A percentile compares a stretch with the other conserved stretches of the same genome.
Conservation (phyloP, 495 filamentous ascomycete genomes). For the Hypoxylon trugodes region DNA sequence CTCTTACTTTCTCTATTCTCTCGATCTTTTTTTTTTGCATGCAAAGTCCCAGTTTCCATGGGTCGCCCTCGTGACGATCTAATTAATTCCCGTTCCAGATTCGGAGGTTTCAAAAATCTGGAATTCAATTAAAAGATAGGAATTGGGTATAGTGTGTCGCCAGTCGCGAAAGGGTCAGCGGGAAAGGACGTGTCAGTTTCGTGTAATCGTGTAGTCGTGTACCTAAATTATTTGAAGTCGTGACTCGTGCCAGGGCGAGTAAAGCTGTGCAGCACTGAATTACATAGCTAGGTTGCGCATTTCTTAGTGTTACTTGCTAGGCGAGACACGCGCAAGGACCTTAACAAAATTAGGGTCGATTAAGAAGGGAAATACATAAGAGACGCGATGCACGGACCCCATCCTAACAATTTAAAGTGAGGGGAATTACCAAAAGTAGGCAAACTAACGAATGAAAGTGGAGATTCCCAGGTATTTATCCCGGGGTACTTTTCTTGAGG, state of each 20-base stretch:
- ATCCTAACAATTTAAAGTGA: conserved; percentile 25
- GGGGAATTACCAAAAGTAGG: conserved; percentile 17
- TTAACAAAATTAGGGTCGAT: background rate
- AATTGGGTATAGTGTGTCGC: conserved; percentile 48
- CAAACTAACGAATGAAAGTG: conserved; percentile 2
- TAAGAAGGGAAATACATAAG: background rate
- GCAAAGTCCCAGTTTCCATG: conserved; percentile 9
- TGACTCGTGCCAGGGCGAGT: conserved; percentile 34
- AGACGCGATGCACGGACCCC: conserved; percentile 31
- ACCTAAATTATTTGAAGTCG: too few species aligned
- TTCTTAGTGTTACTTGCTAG: conserved; percentile 1
- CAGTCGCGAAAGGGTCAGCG: conserved; percentile 33
- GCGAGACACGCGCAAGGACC: conserved; percentile 35
- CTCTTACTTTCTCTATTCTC: conserved; percentile 54
- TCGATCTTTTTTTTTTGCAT: conserved; percentile 1
- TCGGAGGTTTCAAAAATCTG: conserved; percentile 36
- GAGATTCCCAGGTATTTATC: conserved; percentile 4
- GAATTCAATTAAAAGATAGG: conserved; percentile 49
- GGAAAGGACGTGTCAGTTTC: conserved; percentile 48
- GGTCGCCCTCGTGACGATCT: conserved; percentile 46
- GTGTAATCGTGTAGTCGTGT: conserved; percentile 44
- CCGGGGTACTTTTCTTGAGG: too few species aligned
- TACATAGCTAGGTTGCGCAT: conserved; percentile 12
- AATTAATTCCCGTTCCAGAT: conserved; percentile 47
- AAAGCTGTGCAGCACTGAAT: too few species aligned